Percentiles rank a stretch among this genome's conserved stretches.
Conservation (phyloP, 2,329 filamentous ascomycete species). For the Bipolaris victoriae region DNA sequence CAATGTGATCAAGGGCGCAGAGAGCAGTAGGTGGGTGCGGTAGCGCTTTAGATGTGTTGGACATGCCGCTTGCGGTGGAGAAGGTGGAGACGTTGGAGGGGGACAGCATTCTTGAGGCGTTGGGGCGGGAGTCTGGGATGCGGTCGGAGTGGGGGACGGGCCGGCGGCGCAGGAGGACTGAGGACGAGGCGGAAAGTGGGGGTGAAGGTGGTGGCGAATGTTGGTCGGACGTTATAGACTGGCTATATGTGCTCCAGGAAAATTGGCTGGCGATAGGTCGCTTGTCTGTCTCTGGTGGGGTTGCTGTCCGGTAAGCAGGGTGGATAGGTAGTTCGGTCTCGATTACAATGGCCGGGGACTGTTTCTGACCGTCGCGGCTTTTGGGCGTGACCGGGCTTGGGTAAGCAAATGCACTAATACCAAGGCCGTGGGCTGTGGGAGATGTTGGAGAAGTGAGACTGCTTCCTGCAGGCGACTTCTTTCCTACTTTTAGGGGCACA, state of each 20-base stretch:
- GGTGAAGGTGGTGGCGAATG: constrained; percentile 53
- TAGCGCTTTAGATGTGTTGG: constrained; percentile 45
- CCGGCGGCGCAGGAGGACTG: constrained; percentile 43
- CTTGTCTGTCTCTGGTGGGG: constrained; percentile 36
- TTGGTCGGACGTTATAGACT: constrained; percentile 47
- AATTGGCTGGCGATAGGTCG: constrained; percentile 34
- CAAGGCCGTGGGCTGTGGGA: constrained; percentile 32
- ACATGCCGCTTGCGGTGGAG: constrained; percentile 29
- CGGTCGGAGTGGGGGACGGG: constrained; percentile 36
- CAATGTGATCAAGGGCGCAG: constrained; percentile 44
- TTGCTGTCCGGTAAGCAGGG: constrained; percentile 26
- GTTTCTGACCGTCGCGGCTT: constrained; percentile 24
- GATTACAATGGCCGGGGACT: constrained; percentile 18
- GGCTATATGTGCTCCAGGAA: constrained; percentile 45
- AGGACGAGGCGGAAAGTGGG: constrained; percentile 38
- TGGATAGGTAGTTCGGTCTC: constrained; percentile 24
- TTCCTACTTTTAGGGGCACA: constrained; percentile 51
- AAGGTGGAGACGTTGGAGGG: constrained; percentile 23
- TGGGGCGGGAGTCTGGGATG: constrained; percentile 13
- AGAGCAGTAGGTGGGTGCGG: constrained; percentile 47
- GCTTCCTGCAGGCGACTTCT: constrained; percentile 42
- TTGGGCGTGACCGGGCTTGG: constrained; percentile 41
- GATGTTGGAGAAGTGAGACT: constrained; percentile 42
- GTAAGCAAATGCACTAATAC: constrained; percentile 35
- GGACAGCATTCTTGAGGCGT: constrained; percentile 21